Evolutionary conservation across 768 basidiomycete species (phyloP).

Genomic region (Dentipellis sp.): DNA sequence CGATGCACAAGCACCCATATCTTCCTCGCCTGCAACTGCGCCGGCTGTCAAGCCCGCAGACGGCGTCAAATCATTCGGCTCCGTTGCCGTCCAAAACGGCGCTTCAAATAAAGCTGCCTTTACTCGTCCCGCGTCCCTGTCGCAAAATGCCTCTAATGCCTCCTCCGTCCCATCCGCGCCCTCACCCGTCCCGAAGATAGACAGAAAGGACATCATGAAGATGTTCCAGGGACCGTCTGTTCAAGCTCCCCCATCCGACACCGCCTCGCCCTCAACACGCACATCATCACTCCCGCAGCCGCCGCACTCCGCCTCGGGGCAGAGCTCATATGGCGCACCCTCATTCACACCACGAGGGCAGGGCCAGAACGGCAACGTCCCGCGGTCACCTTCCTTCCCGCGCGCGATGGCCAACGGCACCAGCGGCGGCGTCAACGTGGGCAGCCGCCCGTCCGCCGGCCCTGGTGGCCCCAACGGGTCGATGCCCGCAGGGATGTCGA

Average conservation of each 20-base stretch:
- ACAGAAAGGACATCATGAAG: conserved; percentile 47
- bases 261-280: conserved; percentile 33
- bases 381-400: conserved; percentile 59
- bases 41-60: conserved; percentile 52
- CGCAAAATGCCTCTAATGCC: conserved; percentile 22
- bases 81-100: conserved; percentile 44
- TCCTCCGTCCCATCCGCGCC: conserved; percentile 15
- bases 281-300: conserved; percentile 45
- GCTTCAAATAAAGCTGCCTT: conserved; percentile 18
- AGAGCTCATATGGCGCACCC: conserved; percentile 6
- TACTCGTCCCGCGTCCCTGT: conserved; percentile 14
- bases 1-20: conserved; percentile 65
- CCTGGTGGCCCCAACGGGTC: conserved; percentile 26
- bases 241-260: conserved; percentile 15
- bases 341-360: conserved; percentile 7
- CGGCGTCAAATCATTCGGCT: conserved; percentile 75
- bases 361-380: conserved; percentile 20
- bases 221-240: conserved; percentile 44
- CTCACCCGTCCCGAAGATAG: conserved; percentile 22
- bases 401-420: conserved; percentile 48
- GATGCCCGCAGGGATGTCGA: conserved; percentile 46
- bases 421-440: conserved; percentile 28
- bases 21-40: conserved; percentile 70
- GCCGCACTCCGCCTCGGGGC: conserved; percentile 28
- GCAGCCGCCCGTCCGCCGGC: conserved; percentile 34